These are phyloP conservation scores for Geoglossum cookeanum DNA, from an alignment of 2,329 filamentous ascomycete species.

Conservation along the genomic window DNA sequence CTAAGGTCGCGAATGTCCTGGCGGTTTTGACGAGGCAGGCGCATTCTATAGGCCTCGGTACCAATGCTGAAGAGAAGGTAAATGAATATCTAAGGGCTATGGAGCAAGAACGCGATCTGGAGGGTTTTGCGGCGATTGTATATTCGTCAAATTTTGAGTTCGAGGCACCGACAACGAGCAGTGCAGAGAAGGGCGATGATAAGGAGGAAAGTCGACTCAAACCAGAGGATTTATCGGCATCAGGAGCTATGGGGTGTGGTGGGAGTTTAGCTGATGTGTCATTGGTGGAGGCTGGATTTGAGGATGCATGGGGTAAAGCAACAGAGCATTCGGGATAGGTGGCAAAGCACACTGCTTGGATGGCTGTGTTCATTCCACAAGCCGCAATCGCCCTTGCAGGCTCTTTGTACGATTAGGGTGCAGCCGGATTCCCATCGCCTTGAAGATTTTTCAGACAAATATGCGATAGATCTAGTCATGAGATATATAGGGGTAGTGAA, in stretches of 20 bases:
- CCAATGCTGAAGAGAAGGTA: slow-evolving; percentile 10
- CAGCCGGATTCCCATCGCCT: slow-evolving; percentile 2
- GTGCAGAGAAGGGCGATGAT: slow-evolving; percentile 7
- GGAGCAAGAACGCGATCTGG: slow-evolving; percentile 56
- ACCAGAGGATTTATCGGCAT: not conserved
- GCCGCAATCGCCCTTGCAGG: not conserved
- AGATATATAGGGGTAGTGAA: not conserved
- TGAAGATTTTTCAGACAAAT: slow-evolving; percentile 7
- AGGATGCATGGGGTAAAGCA: slow-evolving; percentile 53
- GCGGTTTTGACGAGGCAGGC: slow-evolving; percentile 84
- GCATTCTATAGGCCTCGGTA: slow-evolving; percentile 56
- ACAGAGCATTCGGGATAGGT: slow-evolving; percentile 18
- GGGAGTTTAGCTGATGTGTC: slow-evolving; percentile 38
- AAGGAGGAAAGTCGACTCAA: slow-evolving; percentile 2
- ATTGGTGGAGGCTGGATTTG: slow-evolving; percentile 30
- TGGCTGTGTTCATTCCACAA: not conserved
- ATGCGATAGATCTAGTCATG: slow-evolving; percentile 19
- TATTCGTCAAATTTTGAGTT: slow-evolving; percentile 63
- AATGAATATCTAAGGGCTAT: slow-evolving; percentile 41
- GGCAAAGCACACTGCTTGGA: not conserved
- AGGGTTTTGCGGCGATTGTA: slow-evolving; percentile 71
- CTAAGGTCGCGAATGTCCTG: slow-evolving; percentile 74
- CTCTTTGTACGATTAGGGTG: not conserved
- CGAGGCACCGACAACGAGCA: slow-evolving; percentile 17
- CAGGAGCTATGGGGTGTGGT: slow-evolving; percentile 14